Evolutionary conservation across 805 yeast genomes (phyloP).

Genomic region (Lipomyces orientalis): DNA sequence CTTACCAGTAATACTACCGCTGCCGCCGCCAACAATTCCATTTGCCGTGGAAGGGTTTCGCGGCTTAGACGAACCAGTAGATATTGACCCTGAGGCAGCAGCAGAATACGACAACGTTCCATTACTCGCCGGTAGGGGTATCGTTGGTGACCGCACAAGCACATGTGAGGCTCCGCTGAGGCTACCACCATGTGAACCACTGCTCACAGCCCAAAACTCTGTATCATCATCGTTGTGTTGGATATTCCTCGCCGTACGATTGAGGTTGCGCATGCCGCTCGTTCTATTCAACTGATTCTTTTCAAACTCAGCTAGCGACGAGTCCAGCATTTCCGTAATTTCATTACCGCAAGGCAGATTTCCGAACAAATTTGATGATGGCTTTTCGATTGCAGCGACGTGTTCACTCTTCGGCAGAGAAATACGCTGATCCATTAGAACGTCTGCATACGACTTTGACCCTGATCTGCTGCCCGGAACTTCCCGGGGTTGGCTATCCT

Average conservation of each 20-base stretch:
- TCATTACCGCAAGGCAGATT: not conserved
- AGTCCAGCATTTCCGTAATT: not conserved
- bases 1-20: not conserved
- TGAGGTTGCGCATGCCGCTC: not conserved
- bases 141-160: not conserved
- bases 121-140: not conserved
- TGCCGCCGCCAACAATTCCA: conserved; percentile 3
- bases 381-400: not conserved
- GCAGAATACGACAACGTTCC: conserved; percentile 11
- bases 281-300: not conserved
- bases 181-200: not conserved
- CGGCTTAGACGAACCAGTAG: not conserved
- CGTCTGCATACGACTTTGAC: conserved; percentile 31
- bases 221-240: conserved; percentile 13
- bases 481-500: not conserved
- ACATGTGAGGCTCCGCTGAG: not conserved
- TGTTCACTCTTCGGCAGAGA: not conserved
- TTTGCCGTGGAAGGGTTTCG: not conserved
- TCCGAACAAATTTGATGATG: not conserved
- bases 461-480: not conserved
- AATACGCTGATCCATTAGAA: conserved; percentile 12
- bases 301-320: not conserved
- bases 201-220: conserved; percentile 25
- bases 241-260: not conserved
- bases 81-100: conserved; percentile 5